Conservation (phyloP, 2,329 filamentous ascomycete species). For the Tolypocladium cylindrosporum region DNA sequence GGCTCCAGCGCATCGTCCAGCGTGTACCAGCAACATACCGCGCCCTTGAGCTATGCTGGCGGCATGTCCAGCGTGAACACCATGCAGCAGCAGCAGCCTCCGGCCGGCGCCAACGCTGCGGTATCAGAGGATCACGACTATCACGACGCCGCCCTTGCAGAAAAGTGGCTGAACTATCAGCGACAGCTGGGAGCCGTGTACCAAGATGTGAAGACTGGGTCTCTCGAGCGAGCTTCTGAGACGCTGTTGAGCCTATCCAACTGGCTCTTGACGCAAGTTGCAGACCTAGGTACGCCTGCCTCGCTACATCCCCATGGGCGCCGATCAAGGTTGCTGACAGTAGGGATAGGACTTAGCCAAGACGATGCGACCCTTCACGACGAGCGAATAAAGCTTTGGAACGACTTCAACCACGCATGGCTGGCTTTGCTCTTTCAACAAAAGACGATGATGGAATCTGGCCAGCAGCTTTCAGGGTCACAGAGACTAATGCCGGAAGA, state of each 20-base stretch:
- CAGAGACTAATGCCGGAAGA: constrained; percentile 59
- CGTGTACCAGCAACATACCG: constrained; percentile 60
- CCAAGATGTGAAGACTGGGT: constrained; percentile 51
- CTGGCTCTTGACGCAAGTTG: constrained; percentile 46
- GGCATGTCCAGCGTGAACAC: constrained; percentile 35
- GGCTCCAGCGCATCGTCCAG: constrained; percentile 39
- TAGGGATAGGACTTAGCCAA: constrained; percentile 61
- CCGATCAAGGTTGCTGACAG: constrained; percentile 7
- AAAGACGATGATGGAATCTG: constrained; percentile 59
- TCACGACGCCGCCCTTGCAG: constrained; percentile 48
- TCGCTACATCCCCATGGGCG: neutral
- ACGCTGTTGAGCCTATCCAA: constrained; percentile 42
- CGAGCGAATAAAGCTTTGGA: constrained; percentile 79
- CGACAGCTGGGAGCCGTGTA: constrained; percentile 57
- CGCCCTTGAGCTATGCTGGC: constrained; percentile 40
- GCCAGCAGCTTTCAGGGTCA: constrained; percentile 43
- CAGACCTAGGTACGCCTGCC: constrained; percentile 39
- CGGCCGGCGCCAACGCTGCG: constrained; percentile 20
- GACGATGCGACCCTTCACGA: constrained; percentile 69
- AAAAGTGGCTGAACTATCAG: constrained; percentile 59
- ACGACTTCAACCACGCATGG: constrained; percentile 92
- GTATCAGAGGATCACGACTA: constrained; percentile 45
- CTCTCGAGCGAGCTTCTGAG: constrained; percentile 39
- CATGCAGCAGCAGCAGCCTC: constrained; percentile 24
- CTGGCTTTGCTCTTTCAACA: constrained; percentile 74